phyloP scores from a whole-genome alignment of 495 filamentous ascomycete species.

The Aspergillus panamensis region DNA sequence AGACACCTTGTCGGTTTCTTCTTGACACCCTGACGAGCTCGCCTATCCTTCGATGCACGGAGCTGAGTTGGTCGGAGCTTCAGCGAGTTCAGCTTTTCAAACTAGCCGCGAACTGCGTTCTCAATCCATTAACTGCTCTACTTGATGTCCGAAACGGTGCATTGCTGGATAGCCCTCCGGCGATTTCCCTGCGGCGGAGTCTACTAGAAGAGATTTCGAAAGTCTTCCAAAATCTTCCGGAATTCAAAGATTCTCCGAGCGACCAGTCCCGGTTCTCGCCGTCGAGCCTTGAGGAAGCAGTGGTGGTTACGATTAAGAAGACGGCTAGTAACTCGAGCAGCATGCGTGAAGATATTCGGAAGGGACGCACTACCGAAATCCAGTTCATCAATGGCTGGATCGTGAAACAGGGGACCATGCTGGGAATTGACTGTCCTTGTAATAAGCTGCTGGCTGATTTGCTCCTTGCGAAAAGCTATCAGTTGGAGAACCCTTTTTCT shows the following conservation, averaged over 20 bases:
- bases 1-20: conserved; percentile 19
- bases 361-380: conserved; percentile 62
- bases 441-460: conserved; percentile 55
- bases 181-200: conserved; percentile 45
- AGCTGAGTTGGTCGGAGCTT: conserved; percentile 28
- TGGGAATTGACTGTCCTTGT: conserved; percentile 53
- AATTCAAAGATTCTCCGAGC: conserved; percentile 51
- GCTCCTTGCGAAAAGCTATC: conserved; percentile 47
- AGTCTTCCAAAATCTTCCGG: conserved; percentile 54
- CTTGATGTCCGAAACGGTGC: conserved; percentile 64
- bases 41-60: conserved; percentile 28
- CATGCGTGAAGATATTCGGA: conserved; percentile 70
- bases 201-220: conserved; percentile 53
- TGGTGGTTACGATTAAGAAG: conserved; percentile 51
- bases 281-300: conserved; percentile 45
- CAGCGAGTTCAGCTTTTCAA: conserved; percentile 60
- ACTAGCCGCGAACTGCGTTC: conserved; percentile 65
- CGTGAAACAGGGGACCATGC: conserved; percentile 54
- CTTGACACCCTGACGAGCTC: conserved; percentile 30
- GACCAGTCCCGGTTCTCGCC: conserved; percentile 43
- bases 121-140: conserved; percentile 72
- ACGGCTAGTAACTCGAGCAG: conserved; percentile 63
- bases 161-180: conserved; percentile 50
- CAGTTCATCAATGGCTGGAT: conserved; percentile 77
- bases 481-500: not conserved